Conservation (phyloP, 2,329 filamentous ascomycete genomes). For the Hymenoscyphus fructigenus region DNA sequence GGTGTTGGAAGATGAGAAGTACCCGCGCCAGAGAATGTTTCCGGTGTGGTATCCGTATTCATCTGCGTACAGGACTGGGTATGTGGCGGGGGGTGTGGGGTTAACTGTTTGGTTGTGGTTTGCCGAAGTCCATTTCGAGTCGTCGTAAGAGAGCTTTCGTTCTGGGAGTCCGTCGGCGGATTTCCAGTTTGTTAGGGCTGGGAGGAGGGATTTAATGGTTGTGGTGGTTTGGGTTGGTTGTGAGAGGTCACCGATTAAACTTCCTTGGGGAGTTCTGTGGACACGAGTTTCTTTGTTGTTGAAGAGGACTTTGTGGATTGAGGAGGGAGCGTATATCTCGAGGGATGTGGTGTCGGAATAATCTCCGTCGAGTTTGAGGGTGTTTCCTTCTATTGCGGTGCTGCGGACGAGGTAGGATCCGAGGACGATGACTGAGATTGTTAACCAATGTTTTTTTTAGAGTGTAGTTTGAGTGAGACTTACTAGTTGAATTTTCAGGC, state of each 20-base stretch:
- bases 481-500: conserved; percentile 30
- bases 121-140: conserved; percentile 41
- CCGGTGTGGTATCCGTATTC: conserved; percentile 48
- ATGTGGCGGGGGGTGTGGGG: conserved; percentile 42
- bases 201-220: conserved; percentile 21
- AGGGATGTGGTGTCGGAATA: conserved; percentile 43
- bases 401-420: conserved; percentile 53
- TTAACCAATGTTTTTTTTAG: conserved; percentile 1
- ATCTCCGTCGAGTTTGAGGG: conserved; percentile 47
- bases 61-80: conserved; percentile 47
- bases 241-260: conserved; percentile 39
- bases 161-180: conserved; percentile 46
- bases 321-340: conserved; percentile 48
- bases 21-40: conserved; percentile 46
- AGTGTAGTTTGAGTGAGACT: background rate
- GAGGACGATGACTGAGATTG: conserved; percentile 46
- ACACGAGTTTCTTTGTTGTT: conserved; percentile 45
- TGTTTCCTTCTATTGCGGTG: conserved; percentile 38
- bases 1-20: conserved; percentile 35
- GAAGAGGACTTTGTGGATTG: conserved; percentile 48
- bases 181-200: conserved; percentile 35
- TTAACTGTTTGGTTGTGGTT: conserved; percentile 44
- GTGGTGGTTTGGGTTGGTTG: conserved; percentile 24
- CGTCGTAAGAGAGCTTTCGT: conserved; percentile 41
- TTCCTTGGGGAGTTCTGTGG: conserved; percentile 42